Base-by-base conservation (phyloP, 495 filamentous ascomycete genomes). In the Penicillium pulvis region DNA sequence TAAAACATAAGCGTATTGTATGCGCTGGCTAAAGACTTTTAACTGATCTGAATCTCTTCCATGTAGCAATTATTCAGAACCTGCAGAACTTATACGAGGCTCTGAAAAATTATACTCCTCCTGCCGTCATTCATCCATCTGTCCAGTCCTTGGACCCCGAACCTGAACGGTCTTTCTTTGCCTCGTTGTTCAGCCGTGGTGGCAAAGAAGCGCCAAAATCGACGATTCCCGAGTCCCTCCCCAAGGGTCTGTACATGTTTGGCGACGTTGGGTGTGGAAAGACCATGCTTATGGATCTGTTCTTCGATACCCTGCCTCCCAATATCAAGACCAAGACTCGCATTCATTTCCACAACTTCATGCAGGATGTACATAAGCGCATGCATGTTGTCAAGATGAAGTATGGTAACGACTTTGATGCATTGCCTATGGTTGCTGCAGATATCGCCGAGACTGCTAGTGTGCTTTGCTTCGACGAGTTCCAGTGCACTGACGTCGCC, bases 251-350 rank as follows among this genome's bases (percentile, higher is more conserved):
- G 39, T 98, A 98, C 67, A 88, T 99, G 77, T 98, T 90, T 67
- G 95, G 95, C 19, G 94, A 98, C 71, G 95, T 99, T 10, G 95
- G 95, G 23, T 93, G 91, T 66, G 95, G 95, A 45, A 99, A 99
- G 81, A 98, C 95, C 1, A 99, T 99, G 95, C 78, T 99, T 61
- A 98, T 99, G 94, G 95, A 99, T 68, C 79, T 99, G 65, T 98
- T 99, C 75, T 97, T 92, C 76, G 92, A 98, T 54, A 96, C 93
- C 1, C 76, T 99, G 51, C 94, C 94, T 5, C 66, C 77, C 14
- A 87, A 89, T 64, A 91, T 98, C 60, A 82, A 75, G 56, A 83
- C 85, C 42, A 97, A 96, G 79, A 95, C 89, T n/a, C 83, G 94
- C 16, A 96, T 98, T 62, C 94, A 98, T 78, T 98, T 98, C 76